Evolutionary conservation across 2,329 filamentous ascomycete species (phyloP).

Genomic region (Pseudogymnoascus verrucosus): DNA sequence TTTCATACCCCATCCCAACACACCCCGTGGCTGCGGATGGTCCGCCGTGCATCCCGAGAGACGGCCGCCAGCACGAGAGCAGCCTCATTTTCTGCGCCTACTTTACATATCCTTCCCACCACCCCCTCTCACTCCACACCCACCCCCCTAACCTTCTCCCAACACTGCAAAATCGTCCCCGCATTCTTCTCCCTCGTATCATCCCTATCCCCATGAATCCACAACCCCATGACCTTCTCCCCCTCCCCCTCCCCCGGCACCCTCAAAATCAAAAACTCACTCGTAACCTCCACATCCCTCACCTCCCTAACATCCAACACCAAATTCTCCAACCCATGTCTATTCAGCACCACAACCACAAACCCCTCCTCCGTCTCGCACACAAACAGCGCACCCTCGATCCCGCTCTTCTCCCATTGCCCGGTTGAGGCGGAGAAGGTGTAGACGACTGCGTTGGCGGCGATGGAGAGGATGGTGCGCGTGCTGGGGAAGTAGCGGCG

Average conservation of each 20-base stretch:
- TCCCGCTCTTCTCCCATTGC: slow-evolving; percentile 75
- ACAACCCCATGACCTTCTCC: slow-evolving; percentile 42
- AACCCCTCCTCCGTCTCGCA: slow-evolving; percentile 50
- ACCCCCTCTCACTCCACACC: neutral
- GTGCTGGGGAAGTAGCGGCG: slow-evolving; percentile 73
- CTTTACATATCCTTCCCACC: neutral
- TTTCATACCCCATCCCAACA: neutral
- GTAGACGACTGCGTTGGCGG: slow-evolving; percentile 82
- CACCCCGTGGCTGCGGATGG: neutral
- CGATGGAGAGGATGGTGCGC: slow-evolving; percentile 65
- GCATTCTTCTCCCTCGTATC: slow-evolving; percentile 32
- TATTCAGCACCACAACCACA: slow-evolving; percentile 66
- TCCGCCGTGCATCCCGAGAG: neutral
- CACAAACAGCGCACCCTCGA: slow-evolving; percentile 85
- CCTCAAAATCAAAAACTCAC: slow-evolving; percentile 45
- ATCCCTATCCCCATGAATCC: slow-evolving; percentile 45
- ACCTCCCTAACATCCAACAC: slow-evolving; percentile 55
- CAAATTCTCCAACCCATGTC: slow-evolving; percentile 63
- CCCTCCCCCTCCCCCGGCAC: slow-evolving; percentile 27
- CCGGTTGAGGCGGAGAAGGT: slow-evolving; percentile 57
- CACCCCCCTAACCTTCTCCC: slow-evolving; percentile 20
- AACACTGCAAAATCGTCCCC: slow-evolving; percentile 22
- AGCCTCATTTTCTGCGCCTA: neutral
- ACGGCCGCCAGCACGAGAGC: neutral
- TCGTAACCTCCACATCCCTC: slow-evolving; percentile 54